A percentile compares a stretch with the other conserved stretches of the same genome.
These are phyloP conservation scores for Xylona heveae DNA, from an alignment of 495 filamentous ascomycete genomes.

Conservation along the genomic window DNA sequence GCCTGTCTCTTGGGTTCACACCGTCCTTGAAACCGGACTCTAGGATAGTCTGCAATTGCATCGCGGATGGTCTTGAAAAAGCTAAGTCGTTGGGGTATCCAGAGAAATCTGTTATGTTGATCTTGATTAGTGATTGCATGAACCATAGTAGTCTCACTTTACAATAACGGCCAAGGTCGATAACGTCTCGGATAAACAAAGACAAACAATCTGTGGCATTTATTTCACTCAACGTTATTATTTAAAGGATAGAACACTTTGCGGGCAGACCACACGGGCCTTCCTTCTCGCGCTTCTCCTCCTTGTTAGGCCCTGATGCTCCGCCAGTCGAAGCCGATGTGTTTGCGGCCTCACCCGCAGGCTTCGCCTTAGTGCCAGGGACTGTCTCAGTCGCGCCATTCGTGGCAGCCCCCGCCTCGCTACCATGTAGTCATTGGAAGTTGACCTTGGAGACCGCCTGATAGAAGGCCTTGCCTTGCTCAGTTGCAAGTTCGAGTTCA, in stretches of 20 bases:
- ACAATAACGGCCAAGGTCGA: too few relatives aligned
- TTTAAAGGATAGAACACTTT: slow-evolving; percentile 4
- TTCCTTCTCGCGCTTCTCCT: slow-evolving; percentile 7
- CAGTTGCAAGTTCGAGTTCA: slow-evolving; percentile 59
- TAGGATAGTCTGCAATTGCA: too few relatives aligned
- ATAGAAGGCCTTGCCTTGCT: slow-evolving; percentile 79
- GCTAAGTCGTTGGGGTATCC: too few relatives aligned
- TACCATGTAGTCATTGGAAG: slow-evolving; percentile 67
- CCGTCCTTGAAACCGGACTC: too few relatives aligned
- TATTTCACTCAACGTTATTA: too few relatives aligned
- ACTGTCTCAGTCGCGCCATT: slow-evolving; percentile 1
- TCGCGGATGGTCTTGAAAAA: too few relatives aligned
- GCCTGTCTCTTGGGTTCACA: too few relatives aligned
- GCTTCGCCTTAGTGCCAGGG: slow-evolving; percentile 1
- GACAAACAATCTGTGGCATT: too few relatives aligned
- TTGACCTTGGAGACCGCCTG: slow-evolving; percentile 48
- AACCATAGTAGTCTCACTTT: too few relatives aligned
- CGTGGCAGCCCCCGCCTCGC: slow-evolving; percentile 8
- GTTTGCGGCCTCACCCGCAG: slow-evolving; percentile 4
- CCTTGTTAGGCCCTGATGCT: slow-evolving; percentile 8
- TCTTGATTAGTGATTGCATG: too few relatives aligned
- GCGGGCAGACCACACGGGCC: slow-evolving; percentile 5
- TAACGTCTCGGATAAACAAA: too few relatives aligned
- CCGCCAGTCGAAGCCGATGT: slow-evolving; percentile 7
- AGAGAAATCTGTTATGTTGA: too few relatives aligned